Conservation (phyloP, 352 stramenopile genomes). For the Phytophthora ohioensis region DNA sequence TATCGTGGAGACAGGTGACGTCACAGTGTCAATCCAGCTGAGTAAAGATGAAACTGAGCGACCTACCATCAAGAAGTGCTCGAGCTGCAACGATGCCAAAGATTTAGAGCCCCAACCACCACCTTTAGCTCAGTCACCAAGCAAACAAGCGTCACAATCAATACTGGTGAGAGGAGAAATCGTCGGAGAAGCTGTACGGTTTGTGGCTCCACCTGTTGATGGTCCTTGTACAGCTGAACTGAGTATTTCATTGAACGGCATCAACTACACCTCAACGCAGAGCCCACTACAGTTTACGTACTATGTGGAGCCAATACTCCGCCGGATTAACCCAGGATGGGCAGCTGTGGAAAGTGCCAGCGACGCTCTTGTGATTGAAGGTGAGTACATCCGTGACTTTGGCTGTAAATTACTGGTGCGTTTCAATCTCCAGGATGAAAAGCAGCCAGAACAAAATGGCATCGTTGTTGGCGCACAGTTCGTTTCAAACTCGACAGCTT, state of each 20-base stretch:
- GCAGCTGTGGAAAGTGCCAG: conserved; percentile 46
- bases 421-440: conserved; percentile 53
- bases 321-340: conserved; percentile 60
- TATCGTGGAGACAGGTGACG: conserved; percentile 75
- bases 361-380: conserved; percentile 46
- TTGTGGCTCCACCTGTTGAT: conserved; percentile 52
- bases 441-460: conserved; percentile 10
- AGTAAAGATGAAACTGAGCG: conserved; percentile 6
- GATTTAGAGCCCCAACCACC: too few relatives aligned
- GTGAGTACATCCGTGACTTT: conserved; percentile 63
- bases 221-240: conserved; percentile 53
- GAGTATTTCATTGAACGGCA: conserved; percentile 80
- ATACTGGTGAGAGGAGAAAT: conserved; percentile 64
- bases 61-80: conserved; percentile 7
- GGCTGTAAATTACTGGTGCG: conserved; percentile 53
- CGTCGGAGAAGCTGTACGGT: conserved; percentile 66
- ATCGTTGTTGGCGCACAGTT: conserved; percentile 50
- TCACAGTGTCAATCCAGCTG: conserved; percentile 59
- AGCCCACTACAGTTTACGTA: conserved; percentile 63
- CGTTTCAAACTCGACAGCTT: conserved; percentile 22
- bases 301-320: conserved; percentile 63
- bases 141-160: background rate
- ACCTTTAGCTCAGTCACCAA: background rate
- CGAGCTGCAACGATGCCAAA: too few relatives aligned
- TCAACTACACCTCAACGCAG: conserved; percentile 73